Percentiles rank a stretch among this genome's conserved stretches.
These are phyloP conservation scores for Tulasnella sp. DNA, from an alignment of 768 basidiomycete species.

Conservation along the genomic window DNA sequence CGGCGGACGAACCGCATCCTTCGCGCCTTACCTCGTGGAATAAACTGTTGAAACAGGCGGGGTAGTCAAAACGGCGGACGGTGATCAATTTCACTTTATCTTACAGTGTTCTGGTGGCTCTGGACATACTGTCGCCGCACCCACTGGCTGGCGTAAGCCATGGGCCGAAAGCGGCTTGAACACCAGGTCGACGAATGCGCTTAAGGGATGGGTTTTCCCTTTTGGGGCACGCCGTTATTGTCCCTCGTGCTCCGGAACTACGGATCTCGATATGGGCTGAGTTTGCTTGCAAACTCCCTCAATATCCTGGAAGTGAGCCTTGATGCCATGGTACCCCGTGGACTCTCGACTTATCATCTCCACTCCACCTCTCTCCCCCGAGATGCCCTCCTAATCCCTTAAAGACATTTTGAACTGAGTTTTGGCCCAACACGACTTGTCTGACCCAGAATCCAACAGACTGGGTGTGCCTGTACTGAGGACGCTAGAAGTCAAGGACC, in stretches of 20 bases:
- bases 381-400: neutral
- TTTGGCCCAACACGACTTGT: neutral
- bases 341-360: neutral
- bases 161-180: neutral
- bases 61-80: neutral
- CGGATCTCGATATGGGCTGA: neutral
- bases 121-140: neutral
- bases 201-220: neutral
- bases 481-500: neutral
- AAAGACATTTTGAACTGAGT: neutral
- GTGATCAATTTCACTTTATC: neutral
- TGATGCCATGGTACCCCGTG: neutral
- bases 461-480: neutral
- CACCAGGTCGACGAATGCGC: too few species aligned
- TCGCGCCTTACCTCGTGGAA: neutral
- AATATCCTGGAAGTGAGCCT: neutral
- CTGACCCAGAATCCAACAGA: neutral
- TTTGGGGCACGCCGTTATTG: neutral
- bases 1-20: neutral
- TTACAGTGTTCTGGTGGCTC: neutral
- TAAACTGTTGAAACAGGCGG: neutral
- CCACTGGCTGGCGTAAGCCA: neutral
- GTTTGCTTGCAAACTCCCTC: too few species aligned
- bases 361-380: too few species aligned
- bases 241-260: neutral